Percentiles rank a stretch among this genome's conserved stretches.
Conservation (phyloP, 352 stramenopile species). For the Nothophytophthora sp. region DNA sequence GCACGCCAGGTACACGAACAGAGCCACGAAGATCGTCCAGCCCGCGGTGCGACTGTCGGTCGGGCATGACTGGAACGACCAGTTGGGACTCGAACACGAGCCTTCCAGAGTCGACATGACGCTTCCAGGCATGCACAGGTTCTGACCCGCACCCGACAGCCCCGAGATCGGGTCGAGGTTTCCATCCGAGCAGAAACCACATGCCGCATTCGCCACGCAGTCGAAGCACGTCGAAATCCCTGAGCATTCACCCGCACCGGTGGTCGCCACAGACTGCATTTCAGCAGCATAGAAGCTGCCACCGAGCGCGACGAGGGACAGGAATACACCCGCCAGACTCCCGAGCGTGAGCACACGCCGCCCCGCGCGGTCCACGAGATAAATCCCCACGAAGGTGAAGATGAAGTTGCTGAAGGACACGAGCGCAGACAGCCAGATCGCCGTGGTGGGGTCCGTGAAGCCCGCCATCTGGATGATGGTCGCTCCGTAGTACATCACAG, state of each 20-base stretch:
- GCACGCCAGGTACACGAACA: conserved; percentile 78
- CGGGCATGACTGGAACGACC: conserved; percentile 56
- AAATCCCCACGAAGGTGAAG: too few relatives aligned
- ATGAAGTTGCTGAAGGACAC: too few relatives aligned
- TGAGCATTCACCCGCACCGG: conserved; percentile 19
- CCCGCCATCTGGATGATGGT: conserved; percentile 70
- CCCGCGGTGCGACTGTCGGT: conserved; percentile 36
- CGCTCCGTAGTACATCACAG: conserved; percentile 77
- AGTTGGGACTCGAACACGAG: conserved; percentile 25
- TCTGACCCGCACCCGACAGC: conserved; percentile 7
- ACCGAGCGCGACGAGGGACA: too few relatives aligned
- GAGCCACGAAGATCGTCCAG: conserved; percentile 53
- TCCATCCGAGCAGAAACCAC: conserved; percentile 31
- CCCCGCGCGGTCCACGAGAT: too few relatives aligned
- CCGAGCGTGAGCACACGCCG: too few relatives aligned
- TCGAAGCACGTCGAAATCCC: conserved; percentile 50
- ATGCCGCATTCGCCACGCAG: conserved; percentile 46
- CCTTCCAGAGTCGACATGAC: conserved; percentile 7
- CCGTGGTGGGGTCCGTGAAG: conserved; percentile 52
- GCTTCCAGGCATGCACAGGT: conserved; percentile 33
- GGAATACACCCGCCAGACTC: too few relatives aligned
- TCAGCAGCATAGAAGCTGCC: too few relatives aligned
- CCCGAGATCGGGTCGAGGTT: conserved; percentile 9
- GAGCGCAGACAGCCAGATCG: conserved; percentile 61
- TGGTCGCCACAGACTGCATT: background rate